Conservation (phyloP, 352 stramenopile species). For the Pythium insidiosum region DNA sequence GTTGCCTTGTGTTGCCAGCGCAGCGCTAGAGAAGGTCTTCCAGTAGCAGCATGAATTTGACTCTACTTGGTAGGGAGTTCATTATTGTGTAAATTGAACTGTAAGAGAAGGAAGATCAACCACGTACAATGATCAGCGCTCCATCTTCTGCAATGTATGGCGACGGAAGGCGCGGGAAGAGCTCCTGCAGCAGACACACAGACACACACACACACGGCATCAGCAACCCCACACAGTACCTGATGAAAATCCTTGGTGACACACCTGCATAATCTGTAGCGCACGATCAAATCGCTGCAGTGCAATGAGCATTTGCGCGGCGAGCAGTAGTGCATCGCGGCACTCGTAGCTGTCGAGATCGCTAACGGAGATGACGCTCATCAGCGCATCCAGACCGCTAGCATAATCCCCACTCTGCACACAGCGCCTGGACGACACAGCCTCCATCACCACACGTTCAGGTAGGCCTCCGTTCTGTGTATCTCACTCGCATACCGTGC, state of each 20-base stretch:
- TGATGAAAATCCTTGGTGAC: no score
- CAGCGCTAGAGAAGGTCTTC: no score
- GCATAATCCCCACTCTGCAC: constrained; percentile 27
- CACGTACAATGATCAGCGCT: constrained; percentile 34
- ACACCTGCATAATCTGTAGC: no score
- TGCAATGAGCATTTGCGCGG: constrained; percentile 30
- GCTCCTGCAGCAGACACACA: no score
- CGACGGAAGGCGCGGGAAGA: constrained; percentile 36
- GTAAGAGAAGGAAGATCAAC: no score
- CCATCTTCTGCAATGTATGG: constrained; percentile 33
- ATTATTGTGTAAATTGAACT: no score
- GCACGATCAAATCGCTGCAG: constrained; percentile 24
- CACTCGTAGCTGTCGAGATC: constrained; percentile 18
- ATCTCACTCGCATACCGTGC: constrained; percentile 11
- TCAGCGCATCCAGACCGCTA: constrained; percentile 32
- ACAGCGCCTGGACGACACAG: constrained; percentile 24
- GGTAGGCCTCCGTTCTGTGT: background rate
- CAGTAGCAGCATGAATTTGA: no score
- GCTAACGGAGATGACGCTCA: constrained; percentile 31
- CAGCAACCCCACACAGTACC: no score
- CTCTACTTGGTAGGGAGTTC: no score
- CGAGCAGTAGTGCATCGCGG: constrained; percentile 24
- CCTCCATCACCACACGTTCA: background rate
- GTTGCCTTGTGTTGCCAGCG: no score
- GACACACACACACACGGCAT: no score